phyloP scores from a whole-genome alignment of 768 basidiomycete genomes.

The Daedalea quercina region DNA sequence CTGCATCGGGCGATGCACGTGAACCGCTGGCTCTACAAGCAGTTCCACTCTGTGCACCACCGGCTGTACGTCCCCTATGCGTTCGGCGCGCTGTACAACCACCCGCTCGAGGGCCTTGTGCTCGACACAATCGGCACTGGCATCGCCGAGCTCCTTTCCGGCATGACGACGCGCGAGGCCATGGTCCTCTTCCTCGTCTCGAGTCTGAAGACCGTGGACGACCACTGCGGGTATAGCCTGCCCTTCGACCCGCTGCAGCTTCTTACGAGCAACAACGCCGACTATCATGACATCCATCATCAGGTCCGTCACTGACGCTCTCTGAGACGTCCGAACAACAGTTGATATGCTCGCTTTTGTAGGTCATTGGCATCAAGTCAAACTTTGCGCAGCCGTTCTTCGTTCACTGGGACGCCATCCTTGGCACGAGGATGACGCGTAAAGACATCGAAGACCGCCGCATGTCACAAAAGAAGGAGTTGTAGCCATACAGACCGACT shows the following conservation, averaged over 20 bases:
- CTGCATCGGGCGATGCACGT: conserved; percentile 88
- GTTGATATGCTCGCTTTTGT: conserved; percentile 1
- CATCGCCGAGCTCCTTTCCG: conserved; percentile 62
- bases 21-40: conserved; percentile 85
- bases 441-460: conserved; percentile 50
- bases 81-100: conserved; percentile 95
- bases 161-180: conserved; percentile 77
- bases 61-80: conserved; percentile 95
- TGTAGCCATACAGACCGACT: background rate
- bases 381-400: conserved; percentile 98
- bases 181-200: conserved; percentile 78
- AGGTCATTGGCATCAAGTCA: conserved; percentile 84
- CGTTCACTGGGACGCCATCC: conserved; percentile 83
- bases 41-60: conserved; percentile 92
- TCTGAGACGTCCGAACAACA: too few species aligned
- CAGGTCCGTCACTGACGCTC: conserved; percentile 41
- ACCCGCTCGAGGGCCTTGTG: conserved; percentile 89
- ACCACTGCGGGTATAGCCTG: conserved; percentile 86
- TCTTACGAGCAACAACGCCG: conserved; percentile 82
- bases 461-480: conserved; percentile 11
- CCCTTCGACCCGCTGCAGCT: conserved; percentile 92
- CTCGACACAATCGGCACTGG: conserved; percentile 80
- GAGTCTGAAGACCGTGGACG: conserved; percentile 90
- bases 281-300: conserved; percentile 98
- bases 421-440: conserved; percentile 81